phyloP scores from a whole-genome alignment of 306 rosid species.

The Prinsepia uniflora region DNA sequence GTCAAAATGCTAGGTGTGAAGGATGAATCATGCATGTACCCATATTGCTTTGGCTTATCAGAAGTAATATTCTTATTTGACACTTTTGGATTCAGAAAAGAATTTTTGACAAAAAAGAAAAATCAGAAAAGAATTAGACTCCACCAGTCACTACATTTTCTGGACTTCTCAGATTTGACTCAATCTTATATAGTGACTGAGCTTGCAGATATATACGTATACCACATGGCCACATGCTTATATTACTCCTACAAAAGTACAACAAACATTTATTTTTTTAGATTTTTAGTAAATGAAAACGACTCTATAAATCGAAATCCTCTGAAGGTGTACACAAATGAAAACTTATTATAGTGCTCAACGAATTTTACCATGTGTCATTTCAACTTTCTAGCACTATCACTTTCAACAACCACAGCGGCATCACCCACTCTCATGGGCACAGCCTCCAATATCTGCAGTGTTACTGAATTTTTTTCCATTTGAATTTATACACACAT shows the following conservation, averaged over 20 bases:
- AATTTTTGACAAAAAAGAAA: too few species aligned
- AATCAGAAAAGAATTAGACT: neutral
- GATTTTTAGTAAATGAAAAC: neutral
- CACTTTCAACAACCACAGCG: neutral
- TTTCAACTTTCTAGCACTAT: neutral
- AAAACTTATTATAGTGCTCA: neutral
- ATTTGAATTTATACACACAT: neutral
- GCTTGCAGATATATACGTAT: neutral
- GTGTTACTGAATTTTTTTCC: neutral
- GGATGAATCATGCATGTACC: neutral
- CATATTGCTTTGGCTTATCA: neutral
- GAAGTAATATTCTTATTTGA: neutral
- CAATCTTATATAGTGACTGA: neutral
- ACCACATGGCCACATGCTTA: neutral
- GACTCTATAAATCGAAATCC: neutral
- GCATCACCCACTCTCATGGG: neutral
- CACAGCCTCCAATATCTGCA: neutral
- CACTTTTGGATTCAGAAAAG: neutral
- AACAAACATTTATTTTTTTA: neutral
- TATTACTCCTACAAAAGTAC: neutral
- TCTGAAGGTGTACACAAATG: neutral
- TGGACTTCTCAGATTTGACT: neutral
- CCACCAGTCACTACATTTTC: neutral
- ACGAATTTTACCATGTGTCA: neutral
- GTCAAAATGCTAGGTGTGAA: neutral